These are phyloP conservation scores for Lanmaoa pseudosensibilis DNA, from an alignment of 768 basidiomycete species.

Conservation along the genomic window DNA sequence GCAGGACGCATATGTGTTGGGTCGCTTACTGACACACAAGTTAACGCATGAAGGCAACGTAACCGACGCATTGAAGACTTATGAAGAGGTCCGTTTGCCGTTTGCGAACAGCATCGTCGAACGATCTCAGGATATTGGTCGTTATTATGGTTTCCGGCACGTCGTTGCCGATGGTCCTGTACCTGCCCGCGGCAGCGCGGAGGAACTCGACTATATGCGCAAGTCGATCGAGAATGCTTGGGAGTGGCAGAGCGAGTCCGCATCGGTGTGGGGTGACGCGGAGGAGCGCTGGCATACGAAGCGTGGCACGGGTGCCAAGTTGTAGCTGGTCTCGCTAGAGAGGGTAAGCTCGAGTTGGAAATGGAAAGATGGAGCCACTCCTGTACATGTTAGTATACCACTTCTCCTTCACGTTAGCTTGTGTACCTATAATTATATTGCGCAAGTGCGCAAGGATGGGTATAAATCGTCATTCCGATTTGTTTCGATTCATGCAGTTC, in stretches of 20 bases:
- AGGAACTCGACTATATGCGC: slow-evolving; percentile 8
- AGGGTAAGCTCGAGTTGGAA: no score
- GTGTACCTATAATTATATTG: no score
- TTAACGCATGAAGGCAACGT: slow-evolving; percentile 25
- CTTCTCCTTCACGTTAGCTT: no score
- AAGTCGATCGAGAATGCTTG: slow-evolving; percentile 18
- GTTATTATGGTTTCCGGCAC: slow-evolving; percentile 22
- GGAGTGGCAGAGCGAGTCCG: slow-evolving; percentile 16
- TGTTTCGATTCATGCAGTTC: no score
- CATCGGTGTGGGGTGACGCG: slow-evolving; percentile 9
- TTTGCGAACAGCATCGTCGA: slow-evolving; percentile 26
- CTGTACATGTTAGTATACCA: no score
- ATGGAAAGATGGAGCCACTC: no score
- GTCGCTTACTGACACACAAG: slow-evolving; percentile 27
- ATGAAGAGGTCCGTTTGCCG: slow-evolving; percentile 34
- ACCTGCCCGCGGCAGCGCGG: slow-evolving; percentile 1
- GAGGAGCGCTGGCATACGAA: neutral
- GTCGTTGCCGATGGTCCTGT: neutral
- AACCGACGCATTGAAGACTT: slow-evolving; percentile 28
- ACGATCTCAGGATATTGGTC: slow-evolving; percentile 20
- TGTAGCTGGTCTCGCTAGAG: no score
- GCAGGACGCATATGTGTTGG: slow-evolving; percentile 34
- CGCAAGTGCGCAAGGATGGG: no score
- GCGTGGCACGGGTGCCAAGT: no score
- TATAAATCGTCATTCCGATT: no score